A percentile compares a stretch with the other conserved stretches of the same genome.
These are phyloP conservation scores for Capsicum pubescens DNA, from an alignment of 257 asterid genomes.

Conservation along the genomic window DNA sequence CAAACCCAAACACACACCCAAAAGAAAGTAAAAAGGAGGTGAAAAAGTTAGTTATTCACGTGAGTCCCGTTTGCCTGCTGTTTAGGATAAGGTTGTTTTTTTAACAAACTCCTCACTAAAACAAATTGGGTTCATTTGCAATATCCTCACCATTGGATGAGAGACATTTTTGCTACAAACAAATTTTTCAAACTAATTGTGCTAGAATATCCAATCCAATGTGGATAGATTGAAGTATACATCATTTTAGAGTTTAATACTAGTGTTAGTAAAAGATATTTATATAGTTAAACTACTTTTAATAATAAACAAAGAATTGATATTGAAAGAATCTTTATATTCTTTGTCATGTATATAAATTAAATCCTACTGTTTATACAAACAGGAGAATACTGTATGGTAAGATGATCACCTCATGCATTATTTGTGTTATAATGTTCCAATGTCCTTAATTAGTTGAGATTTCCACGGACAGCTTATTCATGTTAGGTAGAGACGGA, in stretches of 20 bases:
- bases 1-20: no score
- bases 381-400: background rate
- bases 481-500: no score
- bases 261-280: background rate
- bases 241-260: background rate
- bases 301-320: background rate
- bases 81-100: background rate
- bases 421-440: background rate
- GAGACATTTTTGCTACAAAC: no score
- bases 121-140: background rate
- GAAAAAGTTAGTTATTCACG: background rate
- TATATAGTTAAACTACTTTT: background rate
- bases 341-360: no score
- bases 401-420: background rate
- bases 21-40: no score
- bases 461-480: no score
- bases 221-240: background rate
- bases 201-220: background rate
- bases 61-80: slow-evolving; percentile 4
- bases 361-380: background rate
- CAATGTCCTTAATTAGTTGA: background rate
- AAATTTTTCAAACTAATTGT: no score
- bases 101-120: background rate
- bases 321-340: background rate
- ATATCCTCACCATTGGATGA: no score